A percentile compares a stretch with the other conserved stretches of the same genome.
Conservation (phyloP, 2,329 filamentous ascomycete species). For the Sclerotinia spermophila region DNA sequence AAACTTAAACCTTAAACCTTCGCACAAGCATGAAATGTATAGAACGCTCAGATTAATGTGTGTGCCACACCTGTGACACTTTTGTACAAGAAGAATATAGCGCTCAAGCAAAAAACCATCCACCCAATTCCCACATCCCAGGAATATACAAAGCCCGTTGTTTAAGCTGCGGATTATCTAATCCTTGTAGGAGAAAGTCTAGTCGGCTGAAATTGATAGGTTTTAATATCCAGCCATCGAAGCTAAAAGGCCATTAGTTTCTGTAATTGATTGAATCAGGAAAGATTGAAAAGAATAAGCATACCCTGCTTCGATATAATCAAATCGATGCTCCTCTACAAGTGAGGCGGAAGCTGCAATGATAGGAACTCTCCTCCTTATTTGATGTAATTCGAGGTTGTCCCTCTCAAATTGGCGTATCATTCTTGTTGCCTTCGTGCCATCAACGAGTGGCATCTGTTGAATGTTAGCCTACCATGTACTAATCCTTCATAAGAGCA, state of each 20-base stretch:
- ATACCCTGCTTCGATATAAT: conserved; percentile 58
- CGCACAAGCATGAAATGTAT: neutral
- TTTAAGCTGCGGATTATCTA: conserved; percentile 57
- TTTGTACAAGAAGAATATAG: neutral
- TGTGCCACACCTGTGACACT: neutral
- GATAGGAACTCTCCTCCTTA: conserved; percentile 62
- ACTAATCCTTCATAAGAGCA: no score
- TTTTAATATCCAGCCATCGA: conserved; percentile 89
- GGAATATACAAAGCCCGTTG: conserved; percentile 60
- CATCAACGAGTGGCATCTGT: conserved; percentile 91
- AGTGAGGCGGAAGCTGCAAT: conserved; percentile 85
- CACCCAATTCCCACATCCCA: conserved; percentile 77
- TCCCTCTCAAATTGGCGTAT: conserved; percentile 68
- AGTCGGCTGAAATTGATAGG: conserved; percentile 78
- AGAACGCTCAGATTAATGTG: neutral
- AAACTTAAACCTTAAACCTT: neutral
- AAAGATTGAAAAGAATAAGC: neutral
- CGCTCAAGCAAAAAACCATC: conserved; percentile 61
- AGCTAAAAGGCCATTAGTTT: conserved; percentile 50
- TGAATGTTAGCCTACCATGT: neutral
- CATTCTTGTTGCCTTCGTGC: conserved; percentile 75
- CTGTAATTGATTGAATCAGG: neutral
- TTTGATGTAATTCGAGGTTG: conserved; percentile 19
- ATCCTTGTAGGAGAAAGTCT: conserved; percentile 64
- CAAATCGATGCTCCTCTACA: conserved; percentile 62